Evolutionary conservation across 2,329 filamentous ascomycete species (phyloP), one percentile per base, ranked within the genome.

Genomic region (Cryphonectria radicalis): DNA sequence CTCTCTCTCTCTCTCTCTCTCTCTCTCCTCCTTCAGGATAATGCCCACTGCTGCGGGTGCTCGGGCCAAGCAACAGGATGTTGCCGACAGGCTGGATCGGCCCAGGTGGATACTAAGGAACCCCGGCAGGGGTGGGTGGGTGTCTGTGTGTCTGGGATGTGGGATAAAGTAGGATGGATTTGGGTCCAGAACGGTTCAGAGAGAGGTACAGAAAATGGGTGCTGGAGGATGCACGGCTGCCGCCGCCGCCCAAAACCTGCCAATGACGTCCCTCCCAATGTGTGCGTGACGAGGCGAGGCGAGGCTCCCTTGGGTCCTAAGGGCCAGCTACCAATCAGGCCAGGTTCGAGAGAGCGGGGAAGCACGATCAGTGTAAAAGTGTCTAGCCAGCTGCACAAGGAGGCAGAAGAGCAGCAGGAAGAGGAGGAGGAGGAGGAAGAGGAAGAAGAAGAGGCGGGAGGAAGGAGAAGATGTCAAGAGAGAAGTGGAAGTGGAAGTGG

Each of bases 31-130:
- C 25, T 25, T n/a, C 28, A 46, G 40, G 40, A 53, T 67, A 17
- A 53, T 69, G n/a, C 64, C 59, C 63, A 67, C 46, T 50, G 22
- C 22, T 50, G 25, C 13, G 25, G 7, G 42, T 65, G 70, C 71
- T 73, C 69, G 69, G 69, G 66, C 69, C 71, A 50, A 22, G 22
- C 46, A 50, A 7, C 46, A 68, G 37, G n/a, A 68, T 37, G 66
- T 53, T 71, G 71, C 71, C 71, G 71, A 69, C 71, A 71, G 63
- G 60, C 60, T 71, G 69, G 69, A 60, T 66, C 66, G 67, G 63
- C 14, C 57, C 25, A 17, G 19, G 42, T 50, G 59, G 57, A 8
- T 53, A 46, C 37, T 32, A 17, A 13, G 57, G 35, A 25, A 13
- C 42, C 28, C 25, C 25, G 22, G 42, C 42, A 40, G 42, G 37